Base-by-base conservation (phyloP, 2,329 filamentous ascomycete species). In the Taxawa tesnikishii region DNA sequence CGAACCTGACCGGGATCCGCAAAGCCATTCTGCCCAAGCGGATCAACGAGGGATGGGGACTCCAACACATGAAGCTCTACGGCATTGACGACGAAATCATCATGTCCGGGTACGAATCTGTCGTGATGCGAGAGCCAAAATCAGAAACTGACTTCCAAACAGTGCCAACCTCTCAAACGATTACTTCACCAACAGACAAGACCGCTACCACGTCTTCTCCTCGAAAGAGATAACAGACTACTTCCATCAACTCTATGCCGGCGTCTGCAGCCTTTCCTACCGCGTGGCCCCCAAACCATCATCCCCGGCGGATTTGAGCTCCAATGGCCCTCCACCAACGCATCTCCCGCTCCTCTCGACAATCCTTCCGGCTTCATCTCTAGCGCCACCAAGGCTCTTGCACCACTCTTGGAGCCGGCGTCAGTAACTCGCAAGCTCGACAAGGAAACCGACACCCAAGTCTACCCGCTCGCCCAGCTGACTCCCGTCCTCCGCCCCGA, bases 31-130 rank as follows among this genome's bases (percentile, higher is more conserved):
- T 96, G 2, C 90, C 90, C 0, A 83, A 75, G 50, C 71, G 90
- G 13, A 88, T 98, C 53, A 98, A 98, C 45, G 90, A 98, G 59
- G 90, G 90, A 12, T 98, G 90, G 90, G 90, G 90, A 1, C 60
- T 98, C 39, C 90, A 98, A 53, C 90, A 98, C 52, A 98, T 98
- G 88, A 98, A 98, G 67, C 66, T 98, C 1, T 98, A 98, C 46
- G 90, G 90, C 0, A 65, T 94, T 14, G 90, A 98, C 47, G 85
- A 98, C 49, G 85, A 94, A 55, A 80, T 98, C 36, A 88, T 98
- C 42, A 73, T 98, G 47, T 93, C 87, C 6, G 87, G 85, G 73
- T 83, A 68, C 40, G 63, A 33, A 13, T 14, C n/a, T 12, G 9
- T n/a, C 2, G n/a, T n/a, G n/a, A n/a, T n/a, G n/a, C n/a, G n/a